Base-by-base conservation (phyloP, 352 stramenopile genomes). In the Pythium vanterpoolii region DNA sequence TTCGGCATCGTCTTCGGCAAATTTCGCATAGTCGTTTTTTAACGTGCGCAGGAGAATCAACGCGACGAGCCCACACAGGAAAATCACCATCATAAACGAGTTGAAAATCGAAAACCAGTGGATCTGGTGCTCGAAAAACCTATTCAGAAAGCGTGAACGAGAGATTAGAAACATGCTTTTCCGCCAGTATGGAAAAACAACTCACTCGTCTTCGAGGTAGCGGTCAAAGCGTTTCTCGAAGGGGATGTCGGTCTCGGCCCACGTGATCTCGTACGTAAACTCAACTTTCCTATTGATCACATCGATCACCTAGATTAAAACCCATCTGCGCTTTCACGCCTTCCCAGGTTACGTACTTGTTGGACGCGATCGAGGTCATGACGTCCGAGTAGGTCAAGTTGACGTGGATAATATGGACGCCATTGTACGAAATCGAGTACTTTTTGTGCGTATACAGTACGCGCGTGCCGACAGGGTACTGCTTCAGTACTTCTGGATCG, bases 121-220 rank as follows among this genome's bases (percentile, higher is more conserved):
- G 69, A 99, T 99, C 60, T 99, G 94, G 75, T 99, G 97, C 80
- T 99, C 98, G 71, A 99, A 99, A 65, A 99, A 99, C 48, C 77
- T 87, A 39, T 18, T 7, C 1, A 50, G 10, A 3, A 53, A 38
- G 16, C 3, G 19, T 4, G 1, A 42, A n/a, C 34, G 34, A 21
- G 13, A 42, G 13, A 5, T 18, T 42, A n/a, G 18, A 18, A 7
- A 21, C 6, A 36, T 36, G n/a, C n/a, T 36, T 11, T 36, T 11
- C 31, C 31, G 11, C 11, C 31, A 36, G 11, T 36, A 11, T n/a
- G 31, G 11, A 36, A 21, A 5, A 42, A 42, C 14, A 45, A 67
- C 69, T 49, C 77, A 87, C 67, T 97, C 90, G 71, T 99, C 96
- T 74, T 99, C 97, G 40, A 99, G 76, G 67, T 99, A 99, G 23